Evolutionary conservation across 768 basidiomycete species (phyloP).

Genomic region (Suillus clintonianus): DNA sequence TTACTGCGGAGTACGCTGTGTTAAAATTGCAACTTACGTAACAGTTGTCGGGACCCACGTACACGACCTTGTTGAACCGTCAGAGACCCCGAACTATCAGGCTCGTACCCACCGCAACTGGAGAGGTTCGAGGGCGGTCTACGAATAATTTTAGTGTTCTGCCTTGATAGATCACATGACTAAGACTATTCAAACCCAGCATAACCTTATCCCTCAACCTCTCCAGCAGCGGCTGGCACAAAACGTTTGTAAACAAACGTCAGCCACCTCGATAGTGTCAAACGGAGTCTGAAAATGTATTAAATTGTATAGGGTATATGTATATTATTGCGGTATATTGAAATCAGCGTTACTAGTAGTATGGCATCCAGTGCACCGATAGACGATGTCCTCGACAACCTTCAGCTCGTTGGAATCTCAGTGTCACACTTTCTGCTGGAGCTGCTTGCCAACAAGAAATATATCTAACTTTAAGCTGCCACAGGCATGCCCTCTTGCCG

Average conservation of each 20-base stretch:
- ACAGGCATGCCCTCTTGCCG: too few species aligned
- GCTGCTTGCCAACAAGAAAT: not conserved
- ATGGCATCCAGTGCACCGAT: not conserved
- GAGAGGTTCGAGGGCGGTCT: too few species aligned
- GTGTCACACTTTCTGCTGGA: not conserved
- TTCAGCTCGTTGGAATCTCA: not conserved
- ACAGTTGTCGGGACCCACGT: not conserved
- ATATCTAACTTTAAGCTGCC: not conserved
- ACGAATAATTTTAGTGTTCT: too few species aligned
- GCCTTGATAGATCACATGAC: too few species aligned
- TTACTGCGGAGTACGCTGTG: not conserved
- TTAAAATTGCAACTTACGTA: not conserved
- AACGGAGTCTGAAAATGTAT: not conserved
- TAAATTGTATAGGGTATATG: not conserved
- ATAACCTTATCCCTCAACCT: too few species aligned
- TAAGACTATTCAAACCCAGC: too few species aligned
- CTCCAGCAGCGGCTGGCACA: constrained; percentile 5
- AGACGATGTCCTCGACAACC: not conserved
- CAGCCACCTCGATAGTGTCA: not conserved
- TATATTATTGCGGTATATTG: not conserved
- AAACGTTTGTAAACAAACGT: constrained; percentile 4
- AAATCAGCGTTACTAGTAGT: not conserved
- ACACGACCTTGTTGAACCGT: not conserved
- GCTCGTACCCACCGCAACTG: too few species aligned
- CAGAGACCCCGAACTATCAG: not conserved